Base-by-base conservation (phyloP, 495 filamentous ascomycete genomes). In the Hypoxylon rickii region DNA sequence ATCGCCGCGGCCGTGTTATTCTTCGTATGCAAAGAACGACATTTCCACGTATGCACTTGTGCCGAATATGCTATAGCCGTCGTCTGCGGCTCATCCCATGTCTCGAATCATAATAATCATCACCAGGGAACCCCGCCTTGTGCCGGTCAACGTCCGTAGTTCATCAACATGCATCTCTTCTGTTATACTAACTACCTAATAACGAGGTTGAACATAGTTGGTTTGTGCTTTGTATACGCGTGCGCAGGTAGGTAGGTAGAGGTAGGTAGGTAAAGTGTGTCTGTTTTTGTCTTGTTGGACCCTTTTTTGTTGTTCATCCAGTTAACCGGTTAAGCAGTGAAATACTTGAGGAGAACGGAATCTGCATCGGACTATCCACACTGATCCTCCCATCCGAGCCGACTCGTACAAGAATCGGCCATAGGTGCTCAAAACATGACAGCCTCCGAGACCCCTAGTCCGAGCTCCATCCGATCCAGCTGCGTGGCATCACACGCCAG, bases 401-500 rank as follows among this genome's bases (percentile, higher is more conserved):
- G 44, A 63, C 49, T 49, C 59, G 53, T 33, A 63, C 39, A 29
- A 57, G 59, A 52, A 63, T 63, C 48, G 59, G 59, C 48, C 53
- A 63, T 38, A 49, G 13, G 39, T 49, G 24, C 44, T 38, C 34
- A 10, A 17, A 50, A 3, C 22, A 50, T 31, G 58, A 49, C 26
- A 49, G 51, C 29, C 53, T 45, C 48, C 47, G 52, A 50, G 57
- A 53, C 31, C 47, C 34, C 68, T 71, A 71, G 24, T 61, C 58
- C 54, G 63, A 53, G 21, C 84, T 86, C 93, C 92, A 97, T 24
- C 93, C 90, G 38, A 97, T 86, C 92, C 93, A 97, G 57, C 80
- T 85, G 58, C 90, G 82, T 10, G 89, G 89, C 85, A 97, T 93
- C 26, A 96, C 90, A 51, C 94, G 84, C 94, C 94, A 98, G 53